Conservation (phyloP, 805 yeast genomes). For the Zygosaccharomyces bisporus region DNA sequence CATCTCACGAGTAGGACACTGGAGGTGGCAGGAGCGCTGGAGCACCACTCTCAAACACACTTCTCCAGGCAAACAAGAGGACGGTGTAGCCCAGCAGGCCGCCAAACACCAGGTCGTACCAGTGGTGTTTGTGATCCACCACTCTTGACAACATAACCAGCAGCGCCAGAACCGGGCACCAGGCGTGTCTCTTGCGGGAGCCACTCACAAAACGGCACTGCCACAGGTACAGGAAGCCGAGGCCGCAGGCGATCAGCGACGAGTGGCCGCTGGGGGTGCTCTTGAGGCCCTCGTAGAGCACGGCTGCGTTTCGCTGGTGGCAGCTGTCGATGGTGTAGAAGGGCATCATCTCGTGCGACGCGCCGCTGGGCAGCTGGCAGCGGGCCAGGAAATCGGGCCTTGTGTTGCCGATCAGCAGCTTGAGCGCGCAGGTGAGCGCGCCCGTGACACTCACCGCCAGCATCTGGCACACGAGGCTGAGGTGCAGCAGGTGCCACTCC, state of each 20-base stretch:
- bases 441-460: slow-evolving; percentile 25
- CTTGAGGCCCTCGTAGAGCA: slow-evolving; percentile 30
- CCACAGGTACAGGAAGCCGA: slow-evolving; percentile 28
- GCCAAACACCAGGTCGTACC: slow-evolving; percentile 32
- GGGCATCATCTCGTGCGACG: slow-evolving; percentile 2
- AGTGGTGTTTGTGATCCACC: slow-evolving; percentile 33
- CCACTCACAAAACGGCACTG: slow-evolving; percentile 22
- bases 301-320: slow-evolving; percentile 18
- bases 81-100: slow-evolving; percentile 19
- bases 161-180: slow-evolving; percentile 27
- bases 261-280: slow-evolving; percentile 36
- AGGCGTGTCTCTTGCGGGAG: slow-evolving; percentile 19
- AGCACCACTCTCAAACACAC: slow-evolving; percentile 9
- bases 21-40: slow-evolving; percentile 3
- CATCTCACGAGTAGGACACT: background rate
- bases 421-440: slow-evolving; percentile 27
- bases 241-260: slow-evolving; percentile 24
- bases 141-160: slow-evolving; percentile 31
- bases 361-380: slow-evolving; percentile 19
- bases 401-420: slow-evolving; percentile 26
- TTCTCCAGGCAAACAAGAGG: slow-evolving; percentile 16
- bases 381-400: slow-evolving; percentile 34
- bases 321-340: slow-evolving; percentile 20
- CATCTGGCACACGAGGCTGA: slow-evolving; percentile 21
- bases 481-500: slow-evolving; percentile 24